These are phyloP conservation scores for Colletotrichum trifolii DNA, from an alignment of 2,329 filamentous ascomycete genomes.

Conservation along the genomic window DNA sequence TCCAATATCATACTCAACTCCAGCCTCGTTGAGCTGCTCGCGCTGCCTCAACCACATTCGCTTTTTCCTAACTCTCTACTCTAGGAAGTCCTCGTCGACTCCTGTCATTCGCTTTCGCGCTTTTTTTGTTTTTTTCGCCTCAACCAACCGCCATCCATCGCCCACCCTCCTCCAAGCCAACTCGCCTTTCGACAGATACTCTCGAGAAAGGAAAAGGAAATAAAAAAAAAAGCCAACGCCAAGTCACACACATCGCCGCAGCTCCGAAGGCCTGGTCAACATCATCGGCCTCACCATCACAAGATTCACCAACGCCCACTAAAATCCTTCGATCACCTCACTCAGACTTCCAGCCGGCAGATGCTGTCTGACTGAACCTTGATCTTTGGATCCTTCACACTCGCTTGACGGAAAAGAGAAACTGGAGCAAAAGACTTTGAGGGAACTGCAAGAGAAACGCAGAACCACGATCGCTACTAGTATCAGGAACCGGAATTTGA, in stretches of 20 bases:
- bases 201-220: slow-evolving; percentile 28
- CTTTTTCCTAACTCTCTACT: slow-evolving; percentile 55
- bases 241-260: not conserved
- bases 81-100: slow-evolving; percentile 80
- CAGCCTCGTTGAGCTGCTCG: slow-evolving; percentile 37
- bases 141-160: slow-evolving; percentile 43
- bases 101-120: slow-evolving; percentile 78
- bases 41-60: slow-evolving; percentile 54
- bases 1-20: slow-evolving; percentile 28
- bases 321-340: not conserved
- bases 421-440: slow-evolving; percentile 19
- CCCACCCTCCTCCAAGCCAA: slow-evolving; percentile 38
- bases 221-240: not conserved
- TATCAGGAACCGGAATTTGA: slow-evolving; percentile 32
- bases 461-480: slow-evolving; percentile 53
- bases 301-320: slow-evolving; percentile 8
- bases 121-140: slow-evolving; percentile 55
- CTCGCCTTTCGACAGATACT: slow-evolving; percentile 34
- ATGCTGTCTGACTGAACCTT: slow-evolving; percentile 25
- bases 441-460: slow-evolving; percentile 34
- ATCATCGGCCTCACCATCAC: slow-evolving; percentile 13
- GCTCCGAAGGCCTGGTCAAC: slow-evolving; percentile 23
- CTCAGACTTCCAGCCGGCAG: slow-evolving; percentile 20
- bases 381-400: slow-evolving; percentile 42
- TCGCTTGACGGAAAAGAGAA: slow-evolving; percentile 44